A percentile compares a stretch with the other conserved stretches of the same genome.
phyloP scores from a whole-genome alignment of 1,139 yeast genomes.

The Geotrichum bryndzae region DNA sequence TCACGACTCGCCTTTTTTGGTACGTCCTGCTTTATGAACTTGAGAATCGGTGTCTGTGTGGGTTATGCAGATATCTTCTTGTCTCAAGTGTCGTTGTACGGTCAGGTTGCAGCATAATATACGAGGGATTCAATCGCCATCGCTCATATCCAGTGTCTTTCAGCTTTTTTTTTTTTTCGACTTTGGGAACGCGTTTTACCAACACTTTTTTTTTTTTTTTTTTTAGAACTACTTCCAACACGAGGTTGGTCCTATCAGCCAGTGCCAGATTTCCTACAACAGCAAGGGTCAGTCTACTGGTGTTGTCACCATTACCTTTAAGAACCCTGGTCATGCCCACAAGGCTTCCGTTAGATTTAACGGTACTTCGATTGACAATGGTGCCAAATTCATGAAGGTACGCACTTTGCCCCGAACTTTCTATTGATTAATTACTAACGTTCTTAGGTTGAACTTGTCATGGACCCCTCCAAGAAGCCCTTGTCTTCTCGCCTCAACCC shows the following conservation, averaged over 20 bases:
- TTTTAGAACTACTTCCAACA: constrained; percentile 79
- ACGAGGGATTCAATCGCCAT: neutral
- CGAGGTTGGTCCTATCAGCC: constrained; percentile 79
- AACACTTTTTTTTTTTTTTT: neutral
- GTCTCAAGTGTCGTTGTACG: neutral
- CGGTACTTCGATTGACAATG: constrained; percentile 91
- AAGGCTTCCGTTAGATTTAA: constrained; percentile 79
- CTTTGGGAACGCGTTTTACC: neutral
- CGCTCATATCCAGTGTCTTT: neutral
- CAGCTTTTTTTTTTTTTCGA: constrained; percentile 1
- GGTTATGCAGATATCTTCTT: neutral
- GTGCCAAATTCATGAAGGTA: constrained; percentile 62
- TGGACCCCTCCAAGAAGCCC: constrained; percentile 79
- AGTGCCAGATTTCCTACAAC: constrained; percentile 70
- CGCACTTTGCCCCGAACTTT: constrained; percentile 11
- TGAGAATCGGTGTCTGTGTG: neutral
- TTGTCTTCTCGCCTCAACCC: constrained; percentile 66
- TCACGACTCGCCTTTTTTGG: neutral
- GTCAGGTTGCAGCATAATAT: neutral
- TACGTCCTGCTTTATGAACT: neutral
- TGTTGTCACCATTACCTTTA: constrained; percentile 79
- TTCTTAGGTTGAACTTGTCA: constrained; percentile 60
- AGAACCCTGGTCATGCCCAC: constrained; percentile 58
- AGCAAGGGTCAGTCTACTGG: constrained; percentile 90
- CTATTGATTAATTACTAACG: constrained; percentile 11